Base-by-base conservation (phyloP, 352 stramenopile species). In the Pythium monospermum region DNA sequence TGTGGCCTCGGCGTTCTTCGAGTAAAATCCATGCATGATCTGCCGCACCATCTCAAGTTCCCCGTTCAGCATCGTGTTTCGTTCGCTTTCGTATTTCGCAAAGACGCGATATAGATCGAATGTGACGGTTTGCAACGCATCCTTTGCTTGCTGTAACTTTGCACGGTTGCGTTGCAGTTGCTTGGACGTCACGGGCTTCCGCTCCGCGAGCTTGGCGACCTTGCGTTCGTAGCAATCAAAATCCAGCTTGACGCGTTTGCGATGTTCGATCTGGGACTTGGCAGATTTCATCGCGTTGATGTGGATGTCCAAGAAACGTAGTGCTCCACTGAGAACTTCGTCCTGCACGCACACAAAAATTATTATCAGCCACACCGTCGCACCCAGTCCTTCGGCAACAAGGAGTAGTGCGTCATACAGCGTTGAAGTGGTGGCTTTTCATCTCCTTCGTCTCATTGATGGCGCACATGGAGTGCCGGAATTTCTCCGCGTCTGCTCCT, bases 1-100 rank as follows among this genome's bases (percentile, higher is more conserved):
- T 10, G 76, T 90, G 11, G 73, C 78, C 11, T 85, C 71, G 2
- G 76, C 71, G 49, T 87, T 90, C 54, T 82, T 85, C 28, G 73
- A 52, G 47, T 90, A 87, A 55, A 89, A 90, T 31, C 69, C 76
- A 52, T 87, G 66, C 79, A 90, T 87, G 15, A 87, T 76, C 49
- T 90, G 78, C 25, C 76, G 73, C 57, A 87, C 79, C 79, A 87
- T 85, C 53, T 85, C 76, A 25, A 87, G 67, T 53, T 90, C 76
- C n/a, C 71, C 76, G 35, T 85, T 85, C 3, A 87, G 64, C 76
- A 90, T 87, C 22, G 72, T 77, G 50, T 87, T 72, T 4, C 74
- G 74, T 50, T 85, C 76, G 52, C 75, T 83, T 49, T 88, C 73
- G 53, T 88, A 87, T 38, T 91, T 91, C 41, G 75, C 76, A 26